Base-by-base conservation (phyloP, 257 asterid species). In the Nicotiana tabacum region DNA sequence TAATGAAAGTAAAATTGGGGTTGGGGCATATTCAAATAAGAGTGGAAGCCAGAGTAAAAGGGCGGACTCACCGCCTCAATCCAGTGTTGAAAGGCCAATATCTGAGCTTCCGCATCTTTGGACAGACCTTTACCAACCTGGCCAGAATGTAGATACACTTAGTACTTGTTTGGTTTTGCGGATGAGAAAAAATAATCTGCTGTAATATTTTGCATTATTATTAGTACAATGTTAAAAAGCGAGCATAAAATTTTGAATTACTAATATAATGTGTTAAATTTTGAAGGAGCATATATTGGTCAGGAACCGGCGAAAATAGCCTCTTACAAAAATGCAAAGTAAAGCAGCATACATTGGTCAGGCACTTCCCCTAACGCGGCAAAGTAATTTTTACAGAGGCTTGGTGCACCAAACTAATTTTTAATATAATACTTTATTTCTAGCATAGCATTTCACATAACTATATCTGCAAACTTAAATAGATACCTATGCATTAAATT, bases 41-140 rank as follows among this genome's bases (percentile, higher is more conserved):
- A 43, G 61, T 5, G n/a, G 78, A 21, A 8, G 9, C 11, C 78
- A 70, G 37, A 72, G 24, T 72, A 2, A 17, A 17, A 60, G 17
- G 65, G 61, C 33, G 29, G 84, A 84, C 96, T 92, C 88, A 95
- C 99, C 51, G 99, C 99, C 88, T 95, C 99, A 85, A 95, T 95
- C 99, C 99, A 95, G 90, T 94, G 99, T 82, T 91, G 99, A 86
- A 95, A 95, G 83, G 99, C 98, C 88, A 95, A 87, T 84, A 87
- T 85, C 84, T 92, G 98, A 15, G 99, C 99, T 86, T 90, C 92
- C 61, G 78, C 96, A 82, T 94, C 97, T 84, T 87, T 82, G 12
- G 98, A 91, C 77, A 95, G 70, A 65, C 99, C 99, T 89, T 92
- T 91, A 81, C 99, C 99, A 88, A 95, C 99, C 98, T 95, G 92